phyloP scores from a whole-genome alignment of 164 flowering plant species.

The Vitis labrusca region DNA sequence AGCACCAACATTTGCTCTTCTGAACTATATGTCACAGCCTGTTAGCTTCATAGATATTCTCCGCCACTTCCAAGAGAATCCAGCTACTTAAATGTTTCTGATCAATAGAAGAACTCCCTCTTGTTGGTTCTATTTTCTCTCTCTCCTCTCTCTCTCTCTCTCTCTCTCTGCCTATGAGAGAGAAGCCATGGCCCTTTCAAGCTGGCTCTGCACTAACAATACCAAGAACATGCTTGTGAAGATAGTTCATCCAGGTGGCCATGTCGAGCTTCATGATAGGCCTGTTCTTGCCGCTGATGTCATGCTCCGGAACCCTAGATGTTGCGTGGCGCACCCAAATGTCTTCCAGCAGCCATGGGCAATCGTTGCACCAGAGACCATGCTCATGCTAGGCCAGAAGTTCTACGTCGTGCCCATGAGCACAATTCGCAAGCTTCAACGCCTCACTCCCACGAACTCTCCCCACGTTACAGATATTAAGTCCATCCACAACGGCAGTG shows the following conservation, averaged over 20 bases:
- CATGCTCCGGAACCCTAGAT: slow-evolving; percentile 53
- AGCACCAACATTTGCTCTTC: too few species aligned
- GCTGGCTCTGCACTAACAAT: slow-evolving; percentile 47
- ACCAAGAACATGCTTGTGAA: slow-evolving; percentile 48
- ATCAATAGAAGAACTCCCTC: not conserved
- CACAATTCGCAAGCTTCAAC: slow-evolving; percentile 52
- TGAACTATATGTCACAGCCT: not conserved
- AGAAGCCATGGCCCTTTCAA: slow-evolving; percentile 20
- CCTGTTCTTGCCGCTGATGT: slow-evolving; percentile 52
- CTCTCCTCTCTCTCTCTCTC: not conserved
- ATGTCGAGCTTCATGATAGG: slow-evolving; percentile 58
- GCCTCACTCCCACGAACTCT: slow-evolving; percentile 13
- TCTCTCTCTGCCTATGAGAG: not conserved
- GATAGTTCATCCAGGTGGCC: slow-evolving; percentile 68
- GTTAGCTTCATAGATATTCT: not conserved
- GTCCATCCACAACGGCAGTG: not conserved
- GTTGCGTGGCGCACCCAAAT: slow-evolving; percentile 50
- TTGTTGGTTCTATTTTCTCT: not conserved
- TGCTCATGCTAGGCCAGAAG: slow-evolving; percentile 49
- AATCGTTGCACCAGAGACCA: slow-evolving; percentile 45
- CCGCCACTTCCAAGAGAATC: not conserved
- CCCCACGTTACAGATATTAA: slow-evolving; percentile 1
- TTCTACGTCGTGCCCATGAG: slow-evolving; percentile 55
- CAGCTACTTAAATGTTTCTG: not conserved
- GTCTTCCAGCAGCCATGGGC: slow-evolving; percentile 59